Base-by-base conservation (phyloP, 768 basidiomycete species). In the Grammothele lineata region DNA sequence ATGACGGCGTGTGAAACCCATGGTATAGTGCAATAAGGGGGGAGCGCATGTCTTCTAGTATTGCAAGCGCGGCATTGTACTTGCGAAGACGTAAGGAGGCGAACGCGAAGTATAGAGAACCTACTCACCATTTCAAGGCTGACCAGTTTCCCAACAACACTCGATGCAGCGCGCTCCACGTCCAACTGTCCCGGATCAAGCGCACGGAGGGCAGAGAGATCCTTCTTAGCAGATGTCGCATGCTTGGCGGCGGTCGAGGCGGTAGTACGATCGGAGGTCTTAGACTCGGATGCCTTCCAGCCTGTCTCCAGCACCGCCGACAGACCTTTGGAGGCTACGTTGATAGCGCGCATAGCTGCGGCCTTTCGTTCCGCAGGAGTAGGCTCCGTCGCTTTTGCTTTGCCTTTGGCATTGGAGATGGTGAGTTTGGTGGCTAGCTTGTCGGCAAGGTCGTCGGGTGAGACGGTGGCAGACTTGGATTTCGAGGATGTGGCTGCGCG, bases 81-180 rank as follows among this genome's bases (percentile, higher is more conserved):
- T 89, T 48, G 19, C 21, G 18, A 5, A 5, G 25, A 42, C 34
- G 18, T 33, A 14, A 53, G 15, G 40, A 39, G 22, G n/a, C 25
- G 14, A 8, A 12, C 5, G 1, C 4, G 32, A 17, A 17, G 15
- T 17, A 50, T 17, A 26, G 22, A 32, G 27, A 23, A 38, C n/a
- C 30, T 21, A 73, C 87, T 43, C 57, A 91, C 89, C 79, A 88
- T 68, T 54, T 87, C 85, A 40, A 91, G 59, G 19, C 73, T 56
- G 21, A 88, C 69, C 2, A 91, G 63, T 61, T 88, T 89, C 7
- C 78, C 83, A 5, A 81, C 59, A 4, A 90, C 65, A 48, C 81
- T 82, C 40, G 74, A 73, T 1, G 84, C 88, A 2, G 85, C 87
- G 30, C 83, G 73, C 64, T 92, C 90, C 5, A 89, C 73, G 53